A percentile compares a stretch with the other conserved stretches of the same genome.
Conservation (phyloP, 2,329 filamentous ascomycete genomes). For the Zasmidium citrigriseum region DNA sequence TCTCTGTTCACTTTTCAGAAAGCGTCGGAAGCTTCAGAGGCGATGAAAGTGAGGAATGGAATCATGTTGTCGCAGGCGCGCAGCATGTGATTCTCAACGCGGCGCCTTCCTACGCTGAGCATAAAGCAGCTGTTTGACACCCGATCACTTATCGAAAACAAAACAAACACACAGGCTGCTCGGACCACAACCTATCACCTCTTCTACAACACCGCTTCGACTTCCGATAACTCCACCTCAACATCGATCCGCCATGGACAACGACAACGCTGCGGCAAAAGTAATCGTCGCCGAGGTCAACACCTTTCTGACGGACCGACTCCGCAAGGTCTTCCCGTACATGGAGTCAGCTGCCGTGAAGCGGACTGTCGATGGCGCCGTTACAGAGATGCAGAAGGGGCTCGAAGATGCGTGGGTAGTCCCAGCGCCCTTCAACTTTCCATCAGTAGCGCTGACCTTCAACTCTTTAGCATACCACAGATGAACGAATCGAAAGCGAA, state of each 20-base stretch:
- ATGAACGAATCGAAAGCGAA: neutral
- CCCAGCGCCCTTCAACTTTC: neutral
- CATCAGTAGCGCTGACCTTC: neutral
- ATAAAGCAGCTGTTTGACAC: no score
- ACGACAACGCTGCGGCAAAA: neutral
- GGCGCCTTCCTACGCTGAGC: no score
- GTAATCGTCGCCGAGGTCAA: neutral
- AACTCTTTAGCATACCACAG: neutral
- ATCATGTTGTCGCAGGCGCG: no score
- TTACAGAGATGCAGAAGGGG: neutral
- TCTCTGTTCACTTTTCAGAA: no score
- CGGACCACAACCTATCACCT: no score
- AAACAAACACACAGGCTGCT: no score
- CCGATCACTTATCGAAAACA: no score
- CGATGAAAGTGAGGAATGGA: no score
- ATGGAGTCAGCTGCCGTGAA: neutral
- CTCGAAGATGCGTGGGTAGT: neutral
- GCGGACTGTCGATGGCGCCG: neutral
- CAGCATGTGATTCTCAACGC: no score
- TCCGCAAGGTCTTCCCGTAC: neutral
- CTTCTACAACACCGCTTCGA: no score
- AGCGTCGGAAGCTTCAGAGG: no score
- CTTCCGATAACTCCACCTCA: no score
- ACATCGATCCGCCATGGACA: neutral
- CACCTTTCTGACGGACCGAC: neutral